These are phyloP conservation scores for Fusarium burgessii DNA, from an alignment of 2,329 filamentous ascomycete species.

Conservation along the genomic window DNA sequence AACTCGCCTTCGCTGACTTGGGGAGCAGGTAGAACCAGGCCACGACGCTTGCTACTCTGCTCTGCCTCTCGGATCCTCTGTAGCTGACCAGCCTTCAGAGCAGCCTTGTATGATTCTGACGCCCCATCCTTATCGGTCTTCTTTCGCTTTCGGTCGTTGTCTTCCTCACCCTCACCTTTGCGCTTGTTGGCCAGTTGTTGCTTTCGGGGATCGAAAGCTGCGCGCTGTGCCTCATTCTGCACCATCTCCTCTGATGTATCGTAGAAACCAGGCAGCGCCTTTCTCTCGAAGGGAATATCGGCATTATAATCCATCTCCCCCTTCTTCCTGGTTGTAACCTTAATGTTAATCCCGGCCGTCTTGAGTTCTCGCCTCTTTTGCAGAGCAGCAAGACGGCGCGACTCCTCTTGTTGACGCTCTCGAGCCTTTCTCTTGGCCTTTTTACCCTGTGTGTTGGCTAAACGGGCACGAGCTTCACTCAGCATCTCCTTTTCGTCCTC, in stretches of 20 bases:
- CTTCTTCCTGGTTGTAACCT: constrained; percentile 89
- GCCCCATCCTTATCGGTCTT: constrained; percentile 88
- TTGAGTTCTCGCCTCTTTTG: constrained; percentile 98
- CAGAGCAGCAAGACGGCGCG: constrained; percentile 85
- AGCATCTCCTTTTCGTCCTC: constrained; percentile 99
- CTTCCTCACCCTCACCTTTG: constrained; percentile 91
- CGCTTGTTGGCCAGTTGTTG: constrained; percentile 92
- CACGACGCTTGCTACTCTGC: constrained; percentile 91
- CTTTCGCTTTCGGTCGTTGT: constrained; percentile 83
- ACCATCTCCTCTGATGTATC: constrained; percentile 87
- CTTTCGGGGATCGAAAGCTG: constrained; percentile 91
- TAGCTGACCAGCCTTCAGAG: constrained; percentile 91
- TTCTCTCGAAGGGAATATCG: constrained; percentile 97
- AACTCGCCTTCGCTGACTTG: constrained; percentile 94
- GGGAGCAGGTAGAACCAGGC: constrained; percentile 85
- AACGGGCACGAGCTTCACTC: constrained; percentile 93
- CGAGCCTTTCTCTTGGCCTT: constrained; percentile 98
- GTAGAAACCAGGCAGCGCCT: constrained; percentile 88
- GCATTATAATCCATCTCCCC: constrained; percentile 99
- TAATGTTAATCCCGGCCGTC: constrained; percentile 98
- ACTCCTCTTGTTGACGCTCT: constrained; percentile 95
- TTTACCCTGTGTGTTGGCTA: constrained; percentile 98
- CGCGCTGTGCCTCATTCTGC: constrained; percentile 85
- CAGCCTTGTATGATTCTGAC: constrained; percentile 85
- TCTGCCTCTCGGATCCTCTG: constrained; percentile 96